A percentile compares a stretch with the other conserved stretches of the same genome.
Evolutionary conservation across 495 filamentous ascomycete species (phyloP).

Genomic region (Ramalina intermedia): DNA sequence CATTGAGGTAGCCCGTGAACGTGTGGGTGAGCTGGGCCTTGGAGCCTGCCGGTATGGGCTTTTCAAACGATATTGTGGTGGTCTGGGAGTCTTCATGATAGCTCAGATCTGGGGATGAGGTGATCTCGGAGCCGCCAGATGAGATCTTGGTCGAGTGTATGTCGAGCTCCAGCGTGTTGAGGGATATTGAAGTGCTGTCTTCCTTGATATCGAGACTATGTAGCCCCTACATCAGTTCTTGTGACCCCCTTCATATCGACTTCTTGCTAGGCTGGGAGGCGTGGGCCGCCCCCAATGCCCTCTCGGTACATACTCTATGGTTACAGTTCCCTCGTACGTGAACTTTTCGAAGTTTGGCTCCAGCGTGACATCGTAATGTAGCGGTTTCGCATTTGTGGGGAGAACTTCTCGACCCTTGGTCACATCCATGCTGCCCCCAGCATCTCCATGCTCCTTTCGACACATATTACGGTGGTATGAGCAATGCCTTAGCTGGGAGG

Average conservation of each 20-base stretch:
- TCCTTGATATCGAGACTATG: conserved; percentile 63
- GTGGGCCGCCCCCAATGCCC: conserved; percentile 5
- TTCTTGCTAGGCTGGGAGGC: neutral
- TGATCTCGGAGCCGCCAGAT: conserved; percentile 30
- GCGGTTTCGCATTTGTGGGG: conserved; percentile 52
- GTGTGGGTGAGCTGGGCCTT: conserved; percentile 45
- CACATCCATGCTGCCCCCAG: conserved; percentile 28
- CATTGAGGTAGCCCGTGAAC: conserved; percentile 49
- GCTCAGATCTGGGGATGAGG: conserved; percentile 36
- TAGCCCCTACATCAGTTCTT: conserved; percentile 16
- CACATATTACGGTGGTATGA: conserved; percentile 31
- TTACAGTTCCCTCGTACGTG: conserved; percentile 48
- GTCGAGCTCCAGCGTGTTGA: conserved; percentile 78
- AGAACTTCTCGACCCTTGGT: conserved; percentile 45
- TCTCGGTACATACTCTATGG: conserved; percentile 39
- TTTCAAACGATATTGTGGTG: conserved; percentile 44
- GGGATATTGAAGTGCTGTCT: conserved; percentile 69
- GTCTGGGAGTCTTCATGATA: conserved; percentile 45
- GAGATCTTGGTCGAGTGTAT: conserved; percentile 60
- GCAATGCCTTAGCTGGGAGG: conserved; percentile 18
- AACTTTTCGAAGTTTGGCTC: conserved; percentile 52
- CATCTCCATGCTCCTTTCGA: conserved; percentile 18
- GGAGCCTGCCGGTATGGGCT: conserved; percentile 40
- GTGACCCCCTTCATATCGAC: conserved; percentile 20
- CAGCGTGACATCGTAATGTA: conserved; percentile 52